Evolutionary conservation across 1,284 basidiomycete genomes (phyloP).

Genomic region (Ganoderma meredithae): DNA sequence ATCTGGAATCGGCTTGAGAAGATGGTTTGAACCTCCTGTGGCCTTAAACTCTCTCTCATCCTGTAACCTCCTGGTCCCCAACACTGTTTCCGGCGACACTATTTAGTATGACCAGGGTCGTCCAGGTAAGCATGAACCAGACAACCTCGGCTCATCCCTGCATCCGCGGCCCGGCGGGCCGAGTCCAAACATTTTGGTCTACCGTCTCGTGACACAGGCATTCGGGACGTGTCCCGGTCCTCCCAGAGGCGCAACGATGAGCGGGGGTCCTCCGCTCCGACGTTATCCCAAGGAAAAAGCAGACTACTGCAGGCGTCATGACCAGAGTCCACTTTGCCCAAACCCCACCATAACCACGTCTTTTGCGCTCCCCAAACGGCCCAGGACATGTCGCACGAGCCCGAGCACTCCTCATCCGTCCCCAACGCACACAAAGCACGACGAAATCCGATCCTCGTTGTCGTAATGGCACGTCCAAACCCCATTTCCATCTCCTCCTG

Average conservation of each 20-base stretch:
- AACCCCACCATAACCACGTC: not conserved
- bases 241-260: not conserved
- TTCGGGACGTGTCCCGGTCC: not conserved
- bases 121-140: no score
- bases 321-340: not conserved
- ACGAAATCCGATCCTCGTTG: slow-evolving; percentile 45
- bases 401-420: no score
- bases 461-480: slow-evolving; percentile 53
- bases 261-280: not conserved
- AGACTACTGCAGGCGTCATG: not conserved
- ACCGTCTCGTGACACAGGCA: not conserved
- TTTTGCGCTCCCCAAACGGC: not conserved
- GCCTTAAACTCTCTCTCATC: no score
- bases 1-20: no score
- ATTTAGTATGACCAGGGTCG: no score
- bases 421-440: slow-evolving; percentile 20
- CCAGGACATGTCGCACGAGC: slow-evolving; percentile 20
- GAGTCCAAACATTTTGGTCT: not conserved
- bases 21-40: no score
- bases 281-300: not conserved
- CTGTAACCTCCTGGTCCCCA: no score
- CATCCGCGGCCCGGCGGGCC: no score
- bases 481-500: not conserved
- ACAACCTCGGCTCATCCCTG: no score
- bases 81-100: no score